Base-by-base conservation (phyloP, 2,329 filamentous ascomycete species). In the Ophiostoma sp. region DNA sequence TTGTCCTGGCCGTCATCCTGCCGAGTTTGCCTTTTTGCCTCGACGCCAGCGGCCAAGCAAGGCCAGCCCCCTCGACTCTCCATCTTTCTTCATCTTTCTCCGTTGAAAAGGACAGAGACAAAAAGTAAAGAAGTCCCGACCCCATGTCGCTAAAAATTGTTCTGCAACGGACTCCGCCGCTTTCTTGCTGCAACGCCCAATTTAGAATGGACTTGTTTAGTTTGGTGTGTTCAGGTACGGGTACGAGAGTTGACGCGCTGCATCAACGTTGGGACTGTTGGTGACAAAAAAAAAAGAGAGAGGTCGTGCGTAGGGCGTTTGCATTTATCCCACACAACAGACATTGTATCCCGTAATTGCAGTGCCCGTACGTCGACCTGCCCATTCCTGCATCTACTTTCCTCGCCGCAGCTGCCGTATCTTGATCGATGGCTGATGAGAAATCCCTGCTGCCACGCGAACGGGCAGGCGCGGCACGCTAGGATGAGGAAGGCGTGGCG, bases 371-470 rank as follows among this genome's bases (percentile, higher is more conserved):
- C 28, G n/a, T 9, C 17, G 59, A 45, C 59, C 31, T 45, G 61
- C 22, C 15, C 33, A n/a, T 28, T 66, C 36, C 36, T 66, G 33
- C 36, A 66, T 66, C 57, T 48, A 4, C 42, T 50, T n/a, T 22
- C 33, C 59, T 66, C 61, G 61, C n/a, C 45, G 64, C 63, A 66
- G 39, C 31, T 66, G 63, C 63, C 63, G 63, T 69, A 48, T 52
- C 42, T 33, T 69, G 39, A 69, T 69, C 28, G 59, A 64, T 64
- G n/a, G 59, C 36, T 64, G 33, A 22, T 64, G 33, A 22, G 8
- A 52, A 52, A 69, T 52, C 66, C 66, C 45, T 50, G 66, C 45
- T 69, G 45, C 66, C 66, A 69, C 66, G 45, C 66, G 66, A 69
- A 50, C 22, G 66, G 63, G 45, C 64, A 50, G 42, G 64, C 39